These are phyloP conservation scores for Colletotrichum gigasporum DNA, from an alignment of 2,329 filamentous ascomycete genomes.

Conservation along the genomic window DNA sequence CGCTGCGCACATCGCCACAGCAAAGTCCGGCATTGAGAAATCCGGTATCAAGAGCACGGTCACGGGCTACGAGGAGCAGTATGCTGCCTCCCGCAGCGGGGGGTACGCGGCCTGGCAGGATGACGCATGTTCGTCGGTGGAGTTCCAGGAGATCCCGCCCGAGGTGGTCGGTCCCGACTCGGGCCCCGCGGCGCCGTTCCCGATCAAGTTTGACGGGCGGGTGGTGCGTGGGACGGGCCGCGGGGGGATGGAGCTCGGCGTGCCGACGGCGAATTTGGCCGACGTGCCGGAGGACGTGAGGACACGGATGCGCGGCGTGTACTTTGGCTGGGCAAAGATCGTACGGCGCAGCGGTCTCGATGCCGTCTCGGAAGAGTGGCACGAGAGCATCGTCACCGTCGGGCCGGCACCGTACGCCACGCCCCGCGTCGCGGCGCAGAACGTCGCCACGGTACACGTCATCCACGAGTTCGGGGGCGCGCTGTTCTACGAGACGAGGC, in stretches of 20 bases:
- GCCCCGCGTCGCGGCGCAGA: conserved; percentile 57
- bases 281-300: conserved; percentile 62
- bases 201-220: conserved; percentile 59
- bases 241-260: conserved; percentile 49
- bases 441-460: conserved; percentile 63
- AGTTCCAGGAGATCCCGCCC: conserved; percentile 42
- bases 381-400: conserved; percentile 66
- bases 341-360: conserved; percentile 44
- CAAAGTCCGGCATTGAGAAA: conserved; percentile 39
- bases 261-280: conserved; percentile 64
- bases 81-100: conserved; percentile 42
- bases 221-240: conserved; percentile 55
- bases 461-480: conserved; percentile 58
- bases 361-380: conserved; percentile 58
- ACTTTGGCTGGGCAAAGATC: conserved; percentile 70
- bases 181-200: conserved; percentile 64
- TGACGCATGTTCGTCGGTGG: conserved; percentile 32
- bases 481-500: conserved; percentile 50
- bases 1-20: conserved; percentile 25
- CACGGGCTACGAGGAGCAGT: conserved; percentile 46
- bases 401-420: conserved; percentile 57
- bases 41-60: conserved; percentile 42
- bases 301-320: conserved; percentile 67
- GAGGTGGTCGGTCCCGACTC: conserved; percentile 56
- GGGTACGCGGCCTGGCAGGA: conserved; percentile 47